phyloP scores from a whole-genome alignment of 2,329 filamentous ascomycete species.

The Neopestalotiopsis rosae region DNA sequence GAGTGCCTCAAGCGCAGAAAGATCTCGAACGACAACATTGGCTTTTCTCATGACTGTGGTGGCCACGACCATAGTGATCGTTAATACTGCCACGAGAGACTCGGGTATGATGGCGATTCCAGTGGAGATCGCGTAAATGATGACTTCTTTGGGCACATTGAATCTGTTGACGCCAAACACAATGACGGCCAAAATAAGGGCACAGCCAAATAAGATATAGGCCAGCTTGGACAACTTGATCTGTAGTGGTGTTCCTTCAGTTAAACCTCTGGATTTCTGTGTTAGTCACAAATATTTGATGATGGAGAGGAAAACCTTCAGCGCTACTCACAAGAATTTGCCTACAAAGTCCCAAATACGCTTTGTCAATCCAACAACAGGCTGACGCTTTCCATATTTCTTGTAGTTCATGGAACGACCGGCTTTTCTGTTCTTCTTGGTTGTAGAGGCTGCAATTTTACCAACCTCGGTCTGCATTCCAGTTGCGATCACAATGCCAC shows the following conservation, averaged over 20 bases:
- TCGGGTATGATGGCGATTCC: conserved; percentile 69
- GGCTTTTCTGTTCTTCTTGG: conserved; percentile 60
- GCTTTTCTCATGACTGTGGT: conserved; percentile 69
- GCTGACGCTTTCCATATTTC: conserved; percentile 58
- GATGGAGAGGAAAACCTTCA: neutral
- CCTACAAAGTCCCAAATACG: conserved; percentile 55
- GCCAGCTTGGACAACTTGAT: conserved; percentile 80
- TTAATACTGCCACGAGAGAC: conserved; percentile 70
- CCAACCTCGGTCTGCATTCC: conserved; percentile 76
- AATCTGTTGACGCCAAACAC: conserved; percentile 65
- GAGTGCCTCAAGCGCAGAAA: conserved; percentile 71
- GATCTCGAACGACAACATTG: conserved; percentile 69
- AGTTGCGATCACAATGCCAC: conserved; percentile 74
- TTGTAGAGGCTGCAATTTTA: conserved; percentile 65
- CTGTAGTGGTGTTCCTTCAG: conserved; percentile 77
- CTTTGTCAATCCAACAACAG: conserved; percentile 51
- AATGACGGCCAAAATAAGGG: conserved; percentile 60
- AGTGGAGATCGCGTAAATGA: conserved; percentile 63
- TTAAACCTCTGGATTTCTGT: conserved; percentile 50
- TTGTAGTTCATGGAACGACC: conserved; percentile 57
- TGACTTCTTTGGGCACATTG: conserved; percentile 54
- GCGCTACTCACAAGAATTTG: conserved; percentile 48
- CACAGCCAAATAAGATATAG: conserved; percentile 76
- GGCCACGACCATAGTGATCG: conserved; percentile 72
- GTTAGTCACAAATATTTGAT: neutral